Conservation (phyloP, 2,329 filamentous ascomycete genomes). For the Diaporthe eres region DNA sequence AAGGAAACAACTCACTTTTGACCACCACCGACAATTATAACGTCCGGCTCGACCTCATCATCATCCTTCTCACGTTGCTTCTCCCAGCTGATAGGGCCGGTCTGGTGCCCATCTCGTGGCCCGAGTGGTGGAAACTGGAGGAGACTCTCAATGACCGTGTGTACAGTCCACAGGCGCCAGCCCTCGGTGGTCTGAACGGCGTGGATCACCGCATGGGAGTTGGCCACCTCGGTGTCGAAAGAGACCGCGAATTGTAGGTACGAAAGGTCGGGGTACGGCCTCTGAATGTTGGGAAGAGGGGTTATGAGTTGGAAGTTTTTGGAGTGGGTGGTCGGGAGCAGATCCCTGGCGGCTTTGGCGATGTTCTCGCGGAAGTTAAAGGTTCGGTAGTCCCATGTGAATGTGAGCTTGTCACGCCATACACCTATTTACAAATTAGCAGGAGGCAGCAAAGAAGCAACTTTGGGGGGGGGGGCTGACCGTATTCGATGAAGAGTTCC, state of each 20-base stretch:
- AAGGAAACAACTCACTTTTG: background rate
- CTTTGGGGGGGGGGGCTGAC: background rate
- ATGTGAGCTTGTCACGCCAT: constrained; percentile 54
- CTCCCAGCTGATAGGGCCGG: constrained; percentile 50
- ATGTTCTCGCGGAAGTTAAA: constrained; percentile 52
- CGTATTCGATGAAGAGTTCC: background rate
- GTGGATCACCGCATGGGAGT: constrained; percentile 51
- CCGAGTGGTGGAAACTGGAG: constrained; percentile 49
- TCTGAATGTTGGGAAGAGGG: constrained; percentile 45
- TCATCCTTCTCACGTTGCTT: constrained; percentile 48
- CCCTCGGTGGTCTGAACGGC: constrained; percentile 51
- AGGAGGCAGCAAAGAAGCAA: background rate
- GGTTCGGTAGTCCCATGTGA: constrained; percentile 54
- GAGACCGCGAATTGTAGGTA: constrained; percentile 50
- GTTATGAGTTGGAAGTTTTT: constrained; percentile 47
- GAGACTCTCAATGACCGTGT: constrained; percentile 52
- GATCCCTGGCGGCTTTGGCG: constrained; percentile 50
- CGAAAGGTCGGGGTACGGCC: constrained; percentile 49
- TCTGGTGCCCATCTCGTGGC: constrained; percentile 52
- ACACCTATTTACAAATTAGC: constrained; percentile 46
- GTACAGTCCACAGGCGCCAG: constrained; percentile 53
- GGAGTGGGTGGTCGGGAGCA: constrained; percentile 49
- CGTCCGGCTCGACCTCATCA: constrained; percentile 36
- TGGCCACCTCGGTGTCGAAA: constrained; percentile 50
- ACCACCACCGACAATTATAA: background rate